phyloP scores from a whole-genome alignment of 805 yeast species.

The Isabelozyma rhagii region DNA sequence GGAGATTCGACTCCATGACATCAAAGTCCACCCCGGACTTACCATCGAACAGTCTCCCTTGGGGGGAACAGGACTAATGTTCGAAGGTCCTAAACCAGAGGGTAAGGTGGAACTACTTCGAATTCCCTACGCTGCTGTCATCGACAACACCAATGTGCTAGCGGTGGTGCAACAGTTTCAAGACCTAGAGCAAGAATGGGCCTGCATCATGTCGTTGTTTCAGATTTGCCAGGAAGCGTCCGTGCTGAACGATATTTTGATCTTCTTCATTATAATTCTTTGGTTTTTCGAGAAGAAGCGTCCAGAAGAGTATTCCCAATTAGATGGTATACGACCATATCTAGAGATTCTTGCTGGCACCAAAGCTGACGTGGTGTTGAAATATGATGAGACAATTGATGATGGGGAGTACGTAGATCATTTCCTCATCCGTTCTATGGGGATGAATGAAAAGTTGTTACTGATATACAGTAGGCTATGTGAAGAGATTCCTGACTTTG shows the following conservation, averaged over 20 bases:
- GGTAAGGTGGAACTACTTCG: slow-evolving; percentile 5
- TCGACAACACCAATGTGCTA: background rate
- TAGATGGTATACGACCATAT: background rate
- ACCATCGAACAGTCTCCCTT: slow-evolving; percentile 16
- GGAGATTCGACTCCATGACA: slow-evolving; percentile 1
- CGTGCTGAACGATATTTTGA: background rate
- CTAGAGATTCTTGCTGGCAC: background rate
- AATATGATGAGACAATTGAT: background rate
- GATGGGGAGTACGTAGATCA: background rate
- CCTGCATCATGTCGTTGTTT: background rate
- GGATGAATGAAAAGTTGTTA: background rate
- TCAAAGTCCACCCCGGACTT: slow-evolving; percentile 12
- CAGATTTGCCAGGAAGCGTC: background rate
- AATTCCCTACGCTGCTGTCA: background rate
- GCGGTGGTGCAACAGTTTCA: background rate
- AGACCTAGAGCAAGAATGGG: background rate
- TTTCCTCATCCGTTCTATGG: background rate
- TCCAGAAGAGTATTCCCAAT: background rate
- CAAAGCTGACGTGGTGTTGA: background rate
- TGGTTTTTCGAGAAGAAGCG: background rate
- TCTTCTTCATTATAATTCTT: background rate
- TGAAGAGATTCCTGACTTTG: background rate
- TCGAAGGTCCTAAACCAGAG: background rate
- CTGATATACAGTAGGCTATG: background rate
- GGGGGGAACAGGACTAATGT: slow-evolving; percentile 30